Evolutionary conservation across 2,329 filamentous ascomycete genomes (phyloP), one percentile per base, ranked within the genome.

Genomic region (Trichoderma harzianum): DNA sequence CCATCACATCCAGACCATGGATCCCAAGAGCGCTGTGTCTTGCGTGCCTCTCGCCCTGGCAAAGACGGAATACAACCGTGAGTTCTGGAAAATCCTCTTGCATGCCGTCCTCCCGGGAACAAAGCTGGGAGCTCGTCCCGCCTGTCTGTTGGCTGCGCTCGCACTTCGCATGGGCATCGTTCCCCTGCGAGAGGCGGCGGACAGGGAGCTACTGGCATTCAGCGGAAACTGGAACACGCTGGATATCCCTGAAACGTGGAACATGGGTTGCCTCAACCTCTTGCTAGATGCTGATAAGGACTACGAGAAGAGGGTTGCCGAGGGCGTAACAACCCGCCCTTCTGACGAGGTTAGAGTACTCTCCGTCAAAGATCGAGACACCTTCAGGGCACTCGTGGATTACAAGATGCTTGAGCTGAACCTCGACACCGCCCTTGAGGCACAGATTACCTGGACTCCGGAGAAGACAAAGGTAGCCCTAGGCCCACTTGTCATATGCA

Each of bases 211-310:
- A 62, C 64, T 84, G 4, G 77, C 74, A 3, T 85, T 82, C 76
- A 79, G 80, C 5, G 77, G 79, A 30, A 80, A 80, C 30, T 88
- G 86, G 85, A 86, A 85, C 70, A 83, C 80, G 11, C 73, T 85
- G 5, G 81, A 84, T 3, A 79, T 83, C 8, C 84, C 85, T 1
- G 86, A 87, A 75, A 87, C 81, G 10, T 87, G 85, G 84, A 86
- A 83, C 60, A 71, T 82, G 8, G 81, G 78, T 70, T 87, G 84
- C 62, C 74, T 86, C 28, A 76, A 78, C 0, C 77, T 87, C n/a
- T 75, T 87, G 16, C 79, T 87, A 1, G 84, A 86, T 62, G 85
- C 85, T 0, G 84, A 87, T 75, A 73, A 75, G 21, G 78, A 81
- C 69, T 80, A 79, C 66, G 75, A 76, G 53, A 75, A 73, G 67